Evolutionary conservation across 495 filamentous ascomycete species (phyloP).

Genomic region (Aspergillus sclerotioniger): DNA sequence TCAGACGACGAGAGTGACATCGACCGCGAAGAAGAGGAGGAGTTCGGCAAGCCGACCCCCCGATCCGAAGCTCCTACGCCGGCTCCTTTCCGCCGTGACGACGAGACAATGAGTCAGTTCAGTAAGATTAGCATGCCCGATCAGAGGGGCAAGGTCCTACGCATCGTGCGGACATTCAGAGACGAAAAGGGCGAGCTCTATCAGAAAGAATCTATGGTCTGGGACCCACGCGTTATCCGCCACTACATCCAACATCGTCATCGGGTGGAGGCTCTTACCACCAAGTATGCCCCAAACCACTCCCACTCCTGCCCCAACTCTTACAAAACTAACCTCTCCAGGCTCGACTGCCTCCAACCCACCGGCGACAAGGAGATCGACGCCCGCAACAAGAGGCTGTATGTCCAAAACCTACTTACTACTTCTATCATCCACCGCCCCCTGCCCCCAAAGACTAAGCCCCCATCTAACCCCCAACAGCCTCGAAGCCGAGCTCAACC

Average conservation of each 20-base stretch:
- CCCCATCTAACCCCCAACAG: constrained; percentile 36
- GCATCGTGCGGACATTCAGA: constrained; percentile 66
- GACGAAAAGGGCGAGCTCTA: constrained; percentile 63
- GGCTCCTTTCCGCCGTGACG: constrained; percentile 54
- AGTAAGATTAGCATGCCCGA: constrained; percentile 72
- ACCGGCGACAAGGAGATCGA: constrained; percentile 77
- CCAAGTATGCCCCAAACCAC: constrained; percentile 57
- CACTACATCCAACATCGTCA: constrained; percentile 58
- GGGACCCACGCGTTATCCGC: constrained; percentile 71
- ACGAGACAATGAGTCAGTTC: constrained; percentile 84
- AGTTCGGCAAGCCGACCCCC: constrained; percentile 60
- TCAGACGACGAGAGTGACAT: constrained; percentile 63
- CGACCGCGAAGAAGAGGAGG: constrained; percentile 66
- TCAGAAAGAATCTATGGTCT: constrained; percentile 59
- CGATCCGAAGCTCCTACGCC: constrained; percentile 62
- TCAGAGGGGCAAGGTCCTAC: constrained; percentile 67
- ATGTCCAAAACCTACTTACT: constrained; percentile 16
- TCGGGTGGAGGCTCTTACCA: constrained; percentile 59
- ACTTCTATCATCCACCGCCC: background rate
- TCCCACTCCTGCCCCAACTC: constrained; percentile 1
- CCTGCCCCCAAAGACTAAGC: too few species aligned
- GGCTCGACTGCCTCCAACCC: constrained; percentile 59
- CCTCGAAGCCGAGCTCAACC: constrained; percentile 71
- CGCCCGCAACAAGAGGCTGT: constrained; percentile 55
- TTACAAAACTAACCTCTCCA: constrained; percentile 21